Percentiles rank a stretch among this genome's conserved stretches.
Evolutionary conservation across 2,329 filamentous ascomycete species (phyloP).

Genomic region (Calycina herbarum): DNA sequence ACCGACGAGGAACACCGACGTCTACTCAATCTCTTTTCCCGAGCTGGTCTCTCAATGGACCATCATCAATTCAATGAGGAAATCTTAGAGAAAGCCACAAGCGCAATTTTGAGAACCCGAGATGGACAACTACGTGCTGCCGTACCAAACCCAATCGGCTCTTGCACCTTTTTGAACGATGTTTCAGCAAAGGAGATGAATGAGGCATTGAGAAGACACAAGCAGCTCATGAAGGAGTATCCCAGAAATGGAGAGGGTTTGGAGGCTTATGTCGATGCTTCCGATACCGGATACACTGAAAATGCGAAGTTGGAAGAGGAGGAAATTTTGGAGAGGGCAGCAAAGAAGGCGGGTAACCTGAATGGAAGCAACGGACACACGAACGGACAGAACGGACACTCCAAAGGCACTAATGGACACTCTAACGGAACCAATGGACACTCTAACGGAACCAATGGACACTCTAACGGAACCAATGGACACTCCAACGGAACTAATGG

Average conservation of each 20-base stretch:
- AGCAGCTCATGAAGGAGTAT: slow-evolving; percentile 61
- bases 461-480: background rate
- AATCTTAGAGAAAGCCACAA: slow-evolving; percentile 64
- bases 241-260: slow-evolving; percentile 64
- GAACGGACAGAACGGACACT: background rate
- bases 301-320: slow-evolving; percentile 34
- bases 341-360: slow-evolving; percentile 29
- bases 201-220: slow-evolving; percentile 60
- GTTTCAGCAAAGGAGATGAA: slow-evolving; percentile 62
- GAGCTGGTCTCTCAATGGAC: slow-evolving; percentile 70
- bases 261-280: slow-evolving; percentile 68
- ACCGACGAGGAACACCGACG: slow-evolving; percentile 60
- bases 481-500: background rate
- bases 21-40: slow-evolving; percentile 66
- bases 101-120: slow-evolving; percentile 69
- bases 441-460: background rate
- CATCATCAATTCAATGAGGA: slow-evolving; percentile 66
- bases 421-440: background rate
- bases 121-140: slow-evolving; percentile 68
- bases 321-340: slow-evolving; percentile 26
- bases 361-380: slow-evolving; percentile 27
- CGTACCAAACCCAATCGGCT: slow-evolving; percentile 66
- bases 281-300: slow-evolving; percentile 60
- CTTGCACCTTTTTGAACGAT: slow-evolving; percentile 69
- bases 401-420: background rate